These are phyloP conservation scores for Cladophialophora immunda DNA, from an alignment of 2,329 filamentous ascomycete species.

Conservation along the genomic window DNA sequence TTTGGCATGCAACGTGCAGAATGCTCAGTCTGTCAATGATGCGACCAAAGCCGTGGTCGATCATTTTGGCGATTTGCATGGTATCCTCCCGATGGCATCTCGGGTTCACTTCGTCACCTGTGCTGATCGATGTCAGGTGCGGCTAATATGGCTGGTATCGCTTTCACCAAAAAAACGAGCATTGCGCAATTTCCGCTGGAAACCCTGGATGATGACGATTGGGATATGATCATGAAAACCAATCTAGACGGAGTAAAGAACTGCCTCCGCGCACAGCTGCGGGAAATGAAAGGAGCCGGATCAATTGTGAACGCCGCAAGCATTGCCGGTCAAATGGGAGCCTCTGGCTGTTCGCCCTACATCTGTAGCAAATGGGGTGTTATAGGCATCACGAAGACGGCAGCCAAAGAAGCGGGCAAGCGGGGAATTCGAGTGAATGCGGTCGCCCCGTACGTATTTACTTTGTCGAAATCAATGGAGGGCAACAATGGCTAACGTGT, in stretches of 20 bases:
- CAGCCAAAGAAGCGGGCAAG: not conserved
- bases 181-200: not conserved
- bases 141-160: not conserved
- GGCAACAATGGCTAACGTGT: no score
- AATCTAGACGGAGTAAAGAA: not conserved
- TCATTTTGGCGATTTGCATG: no score
- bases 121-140: no score
- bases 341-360: not conserved
- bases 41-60: not conserved
- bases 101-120: no score
- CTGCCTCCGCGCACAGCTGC: not conserved
- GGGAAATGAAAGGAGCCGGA: not conserved
- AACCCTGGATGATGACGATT: not conserved
- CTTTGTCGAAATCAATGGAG: no score
- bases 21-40: not conserved
- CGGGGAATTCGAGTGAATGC: not conserved
- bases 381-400: not conserved
- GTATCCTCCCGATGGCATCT: not conserved
- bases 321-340: not conserved
- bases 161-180: no score
- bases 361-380: not conserved
- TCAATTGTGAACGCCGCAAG: not conserved
- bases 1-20: not conserved
- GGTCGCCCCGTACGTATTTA: not conserved
- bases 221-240: not conserved